Conservation (phyloP, 306 rosid genomes). For the Malus asiatica region DNA sequence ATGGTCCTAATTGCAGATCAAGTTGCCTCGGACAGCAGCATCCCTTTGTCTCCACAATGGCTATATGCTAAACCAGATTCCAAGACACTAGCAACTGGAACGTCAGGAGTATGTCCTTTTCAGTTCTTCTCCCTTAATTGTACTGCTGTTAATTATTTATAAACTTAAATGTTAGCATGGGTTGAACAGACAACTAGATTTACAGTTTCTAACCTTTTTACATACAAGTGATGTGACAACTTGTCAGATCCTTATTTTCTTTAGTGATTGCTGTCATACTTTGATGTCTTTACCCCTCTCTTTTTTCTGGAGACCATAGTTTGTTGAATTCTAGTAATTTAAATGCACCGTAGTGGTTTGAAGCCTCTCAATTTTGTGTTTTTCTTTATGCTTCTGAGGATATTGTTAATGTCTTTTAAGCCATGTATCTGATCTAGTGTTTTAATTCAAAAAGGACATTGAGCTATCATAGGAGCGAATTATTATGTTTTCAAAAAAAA, state of each 20-base stretch:
- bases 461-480: background rate
- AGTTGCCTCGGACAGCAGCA: constrained; percentile 43
- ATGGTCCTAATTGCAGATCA: constrained; percentile 41
- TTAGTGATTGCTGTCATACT: background rate
- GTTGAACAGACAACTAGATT: background rate
- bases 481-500: background rate
- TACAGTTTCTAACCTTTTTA: background rate
- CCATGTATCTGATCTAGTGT: background rate
- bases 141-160: too few relatives aligned
- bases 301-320: background rate
- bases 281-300: background rate
- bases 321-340: background rate
- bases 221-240: background rate
- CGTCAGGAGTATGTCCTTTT: constrained; percentile 37
- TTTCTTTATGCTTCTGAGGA: background rate
- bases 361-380: background rate
- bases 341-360: background rate
- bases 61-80: constrained; percentile 59
- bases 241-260: background rate
- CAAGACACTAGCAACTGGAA: constrained; percentile 28
- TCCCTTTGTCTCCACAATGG: constrained; percentile 77
- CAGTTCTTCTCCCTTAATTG: background rate
- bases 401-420: background rate
- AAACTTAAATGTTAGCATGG: background rate
- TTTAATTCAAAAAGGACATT: background rate